phyloP scores from a whole-genome alignment of 2,329 filamentous ascomycete species.

The Xylaria sp. region DNA sequence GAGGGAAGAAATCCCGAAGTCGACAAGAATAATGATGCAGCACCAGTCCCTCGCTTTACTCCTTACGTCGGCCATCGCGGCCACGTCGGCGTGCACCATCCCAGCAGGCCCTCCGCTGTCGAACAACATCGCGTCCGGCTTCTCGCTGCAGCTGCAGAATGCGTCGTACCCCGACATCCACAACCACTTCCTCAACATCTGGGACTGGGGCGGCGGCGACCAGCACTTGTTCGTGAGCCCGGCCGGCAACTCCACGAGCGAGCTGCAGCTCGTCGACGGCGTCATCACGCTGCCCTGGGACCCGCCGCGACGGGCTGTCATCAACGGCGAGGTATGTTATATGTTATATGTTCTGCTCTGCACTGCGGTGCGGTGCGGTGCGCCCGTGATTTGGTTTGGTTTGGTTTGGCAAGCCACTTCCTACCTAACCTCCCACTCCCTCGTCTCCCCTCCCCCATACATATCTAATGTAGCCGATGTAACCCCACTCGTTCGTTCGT shows the following conservation, averaged over 20 bases:
- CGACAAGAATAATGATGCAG: constrained; percentile 19
- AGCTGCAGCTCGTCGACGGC: constrained; percentile 54
- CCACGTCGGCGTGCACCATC: constrained; percentile 48
- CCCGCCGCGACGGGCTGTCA: constrained; percentile 52
- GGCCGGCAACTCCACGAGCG: constrained; percentile 52
- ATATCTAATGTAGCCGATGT: constrained; percentile 12
- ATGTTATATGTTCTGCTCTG: not conserved
- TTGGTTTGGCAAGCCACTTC: not conserved
- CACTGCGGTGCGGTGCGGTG: not conserved
- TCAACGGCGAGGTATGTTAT: constrained; percentile 57
- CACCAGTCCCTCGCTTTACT: constrained; percentile 21
- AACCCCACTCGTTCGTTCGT: constrained; percentile 12
- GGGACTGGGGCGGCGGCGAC: constrained; percentile 54
- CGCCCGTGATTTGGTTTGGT: constrained; percentile 11
- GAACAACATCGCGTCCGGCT: constrained; percentile 51
- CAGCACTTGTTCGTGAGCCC: constrained; percentile 55
- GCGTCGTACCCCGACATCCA: constrained; percentile 52
- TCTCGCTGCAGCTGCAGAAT: constrained; percentile 54
- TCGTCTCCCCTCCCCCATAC: not conserved
- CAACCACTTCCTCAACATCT: constrained; percentile 53
- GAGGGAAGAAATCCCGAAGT: too few species aligned
- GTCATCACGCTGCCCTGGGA: constrained; percentile 51
- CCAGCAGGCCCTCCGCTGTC: constrained; percentile 46
- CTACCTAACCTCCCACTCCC: too few species aligned
- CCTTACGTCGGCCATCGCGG: constrained; percentile 35